phyloP scores from a whole-genome alignment of 176 grass and related monocot species.

The Olyra latifolia region DNA sequence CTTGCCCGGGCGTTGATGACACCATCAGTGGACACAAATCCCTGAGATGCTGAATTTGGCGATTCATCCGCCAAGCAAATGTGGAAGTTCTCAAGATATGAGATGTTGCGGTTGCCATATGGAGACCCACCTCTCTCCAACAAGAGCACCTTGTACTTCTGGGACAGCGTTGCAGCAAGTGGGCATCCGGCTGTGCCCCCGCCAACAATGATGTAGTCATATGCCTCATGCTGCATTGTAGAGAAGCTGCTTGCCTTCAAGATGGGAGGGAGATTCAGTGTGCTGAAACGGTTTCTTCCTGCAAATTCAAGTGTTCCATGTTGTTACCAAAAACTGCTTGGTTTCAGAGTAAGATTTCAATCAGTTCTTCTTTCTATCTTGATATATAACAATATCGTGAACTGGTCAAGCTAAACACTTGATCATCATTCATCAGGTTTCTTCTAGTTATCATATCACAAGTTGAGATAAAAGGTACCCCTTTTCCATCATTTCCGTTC shows the following conservation, averaged over 20 bases:
- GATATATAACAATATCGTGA: background rate
- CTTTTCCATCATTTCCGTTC: background rate
- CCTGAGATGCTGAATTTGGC: slow-evolving; percentile 60
- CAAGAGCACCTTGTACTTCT: slow-evolving; percentile 72
- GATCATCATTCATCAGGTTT: slow-evolving; percentile 23
- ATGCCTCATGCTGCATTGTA: slow-evolving; percentile 32
- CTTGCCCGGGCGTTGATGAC: slow-evolving; percentile 83
- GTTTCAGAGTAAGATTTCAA: slow-evolving; percentile 15
- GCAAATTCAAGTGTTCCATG: slow-evolving; percentile 42
- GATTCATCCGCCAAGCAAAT: slow-evolving; percentile 68
- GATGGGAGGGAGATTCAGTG: slow-evolving; percentile 47
- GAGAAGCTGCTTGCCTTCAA: slow-evolving; percentile 70
- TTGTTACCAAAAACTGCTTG: background rate
- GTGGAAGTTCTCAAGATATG: slow-evolving; percentile 86
- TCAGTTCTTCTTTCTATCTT: background rate
- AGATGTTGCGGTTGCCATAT: slow-evolving; percentile 87
- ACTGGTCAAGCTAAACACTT: background rate
- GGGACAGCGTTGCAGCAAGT: slow-evolving; percentile 79
- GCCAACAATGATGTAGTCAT: slow-evolving; percentile 85
- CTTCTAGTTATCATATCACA: slow-evolving; percentile 13
- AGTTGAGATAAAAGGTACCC: background rate
- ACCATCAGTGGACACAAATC: slow-evolving; percentile 86
- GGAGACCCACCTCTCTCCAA: slow-evolving; percentile 85
- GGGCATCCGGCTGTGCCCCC: slow-evolving; percentile 87
- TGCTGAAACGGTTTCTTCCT: slow-evolving; percentile 44